A percentile compares a stretch with the other conserved stretches of the same genome.
These are phyloP conservation scores for Termitomyces sp. DNA, from an alignment of 768 basidiomycete species.

Conservation along the genomic window DNA sequence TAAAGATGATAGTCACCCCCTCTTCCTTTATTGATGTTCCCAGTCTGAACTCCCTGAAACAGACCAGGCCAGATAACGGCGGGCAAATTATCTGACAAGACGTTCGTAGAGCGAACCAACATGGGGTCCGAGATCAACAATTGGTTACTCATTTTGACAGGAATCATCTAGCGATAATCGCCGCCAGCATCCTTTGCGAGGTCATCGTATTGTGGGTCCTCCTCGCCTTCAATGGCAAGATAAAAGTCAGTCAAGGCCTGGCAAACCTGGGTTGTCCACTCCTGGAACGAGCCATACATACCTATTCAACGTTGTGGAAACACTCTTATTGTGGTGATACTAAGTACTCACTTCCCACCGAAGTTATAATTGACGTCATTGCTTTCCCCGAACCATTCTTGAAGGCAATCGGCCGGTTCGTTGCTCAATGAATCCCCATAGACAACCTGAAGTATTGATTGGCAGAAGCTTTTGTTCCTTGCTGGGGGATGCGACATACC, in stretches of 20 bases:
- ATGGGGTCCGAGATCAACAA: not conserved
- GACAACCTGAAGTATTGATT: not conserved
- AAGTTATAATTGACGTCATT: not conserved
- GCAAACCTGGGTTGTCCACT: not conserved
- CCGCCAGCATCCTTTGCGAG: constrained; percentile 3
- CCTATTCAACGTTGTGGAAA: not conserved
- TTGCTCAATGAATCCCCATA: not conserved
- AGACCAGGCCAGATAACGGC: not conserved
- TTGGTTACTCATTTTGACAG: not conserved
- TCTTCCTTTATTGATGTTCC: not conserved
- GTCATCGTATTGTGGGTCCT: not conserved
- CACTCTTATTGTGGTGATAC: not conserved
- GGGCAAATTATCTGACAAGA: too few relatives aligned
- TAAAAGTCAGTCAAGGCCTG: not conserved
- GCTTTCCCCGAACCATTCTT: not conserved
- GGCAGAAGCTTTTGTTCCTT: not conserved
- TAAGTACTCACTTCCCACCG: not conserved
- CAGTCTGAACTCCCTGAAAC: not conserved
- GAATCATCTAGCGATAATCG: constrained; percentile 3
- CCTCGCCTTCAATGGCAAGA: not conserved
- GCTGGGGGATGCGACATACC: not conserved
- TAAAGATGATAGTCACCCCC: not conserved
- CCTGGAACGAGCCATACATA: not conserved
- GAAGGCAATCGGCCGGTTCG: constrained; percentile 1
- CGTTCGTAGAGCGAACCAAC: not conserved